Conservation (phyloP, 179 eudicot species). For the Spinacia oleracea region DNA sequence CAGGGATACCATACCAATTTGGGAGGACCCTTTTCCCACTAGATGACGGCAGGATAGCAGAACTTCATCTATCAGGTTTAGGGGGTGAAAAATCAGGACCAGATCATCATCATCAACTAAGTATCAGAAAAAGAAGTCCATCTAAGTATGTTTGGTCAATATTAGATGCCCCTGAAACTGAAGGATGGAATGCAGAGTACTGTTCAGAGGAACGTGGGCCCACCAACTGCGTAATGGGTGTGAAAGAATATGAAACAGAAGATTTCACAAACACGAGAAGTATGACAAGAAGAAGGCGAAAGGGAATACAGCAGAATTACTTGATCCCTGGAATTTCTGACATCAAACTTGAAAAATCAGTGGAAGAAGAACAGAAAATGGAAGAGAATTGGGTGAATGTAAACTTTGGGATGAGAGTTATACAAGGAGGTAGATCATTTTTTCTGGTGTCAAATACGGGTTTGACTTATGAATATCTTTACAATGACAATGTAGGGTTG, state of each 20-base stretch:
- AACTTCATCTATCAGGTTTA: slow-evolving; percentile 66
- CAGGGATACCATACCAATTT: slow-evolving; percentile 58
- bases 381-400: slow-evolving; percentile 37
- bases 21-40: slow-evolving; percentile 65
- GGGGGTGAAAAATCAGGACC: slow-evolving; percentile 74
- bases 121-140: slow-evolving; percentile 44
- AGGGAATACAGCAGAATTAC: slow-evolving; percentile 47
- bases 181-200: slow-evolving; percentile 93
- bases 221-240: slow-evolving; percentile 63
- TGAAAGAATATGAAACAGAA: slow-evolving; percentile 51
- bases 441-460: slow-evolving; percentile 57
- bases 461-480: slow-evolving; percentile 55
- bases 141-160: slow-evolving; percentile 66
- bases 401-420: slow-evolving; percentile 53
- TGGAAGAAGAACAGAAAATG: slow-evolving; percentile 38
- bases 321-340: slow-evolving; percentile 31
- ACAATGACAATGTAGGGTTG: slow-evolving; percentile 56
- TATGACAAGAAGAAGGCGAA: slow-evolving; percentile 52
- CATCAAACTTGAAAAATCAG: slow-evolving; percentile 14
- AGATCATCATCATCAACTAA: slow-evolving; percentile 33
- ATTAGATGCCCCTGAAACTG: slow-evolving; percentile 74
- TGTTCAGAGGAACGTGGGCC: slow-evolving; percentile 81
- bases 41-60: slow-evolving; percentile 85
- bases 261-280: slow-evolving; percentile 36
- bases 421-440: slow-evolving; percentile 67